Base-by-base conservation (phyloP, 1,284 basidiomycete genomes). In the Schizophyllum commune region DNA sequence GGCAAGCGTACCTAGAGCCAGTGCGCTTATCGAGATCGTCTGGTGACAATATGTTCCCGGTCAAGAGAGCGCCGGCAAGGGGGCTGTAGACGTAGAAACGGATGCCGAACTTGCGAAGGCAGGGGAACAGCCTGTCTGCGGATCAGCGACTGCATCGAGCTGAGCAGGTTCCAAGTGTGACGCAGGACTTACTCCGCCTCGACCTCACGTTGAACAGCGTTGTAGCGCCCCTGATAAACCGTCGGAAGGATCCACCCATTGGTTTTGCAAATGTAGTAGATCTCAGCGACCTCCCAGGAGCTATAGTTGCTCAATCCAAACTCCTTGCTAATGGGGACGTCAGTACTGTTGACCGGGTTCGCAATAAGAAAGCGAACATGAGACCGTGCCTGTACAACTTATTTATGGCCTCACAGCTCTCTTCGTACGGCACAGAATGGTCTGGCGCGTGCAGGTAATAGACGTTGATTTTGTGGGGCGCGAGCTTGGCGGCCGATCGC, bases 41-140 rank as follows among this genome's bases (percentile, higher is more conserved):
- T 17, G 17, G 13, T 13, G 39, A 47, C 39, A 47, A 17, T 11
- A 47, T 47, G 39, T 47, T 11, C 39, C 39, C 39, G 8, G 39
- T 47, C 3, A 47, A 8, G 13, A 47, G 39, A 47, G 13, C 39
- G 39, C 39, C 39, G 4, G 39, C 39, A 3, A 47, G 39, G 22
- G 84, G 81, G 65, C 83, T 85, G 67, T 78, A 85, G 61, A 79
- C 83, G 65, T 83, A 83, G 72, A 86, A 86, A 55, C 77, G 77
- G 65, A 86, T 82, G 4, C 83, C 82, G 65, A 78, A 85, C 66
- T 85, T 83, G 47, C 85, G 75, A 53, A 88, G 75, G 68, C 83
- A 85, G 5, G 83, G 83, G 68, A 87, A 77, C n/a, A 87, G 74
- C 17, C 39, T 47, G 39, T 47, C 13, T 2, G 39, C 39, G 39